These are phyloP conservation scores for Wakefieldia striispora DNA, from an alignment of 768 basidiomycete species.

Conservation along the genomic window DNA sequence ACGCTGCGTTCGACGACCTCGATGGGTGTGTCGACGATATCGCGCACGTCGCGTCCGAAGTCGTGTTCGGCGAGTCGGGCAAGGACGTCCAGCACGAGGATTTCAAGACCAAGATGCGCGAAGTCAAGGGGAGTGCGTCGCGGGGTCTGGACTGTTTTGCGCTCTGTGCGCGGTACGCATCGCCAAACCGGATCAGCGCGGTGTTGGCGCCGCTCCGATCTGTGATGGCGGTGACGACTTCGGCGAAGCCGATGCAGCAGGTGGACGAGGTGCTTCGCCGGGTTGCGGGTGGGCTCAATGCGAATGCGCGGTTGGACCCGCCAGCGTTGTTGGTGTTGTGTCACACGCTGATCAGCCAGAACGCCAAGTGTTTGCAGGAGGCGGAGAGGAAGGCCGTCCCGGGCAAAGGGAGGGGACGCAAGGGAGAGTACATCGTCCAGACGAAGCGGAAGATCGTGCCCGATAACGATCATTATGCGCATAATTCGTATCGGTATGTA, in stretches of 20 bases:
- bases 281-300: constrained; percentile 79
- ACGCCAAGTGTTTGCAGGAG: constrained; percentile 81
- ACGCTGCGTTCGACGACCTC: constrained; percentile 54
- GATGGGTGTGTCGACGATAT: constrained; percentile 80
- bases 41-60: constrained; percentile 79
- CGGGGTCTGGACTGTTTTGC: constrained; percentile 85
- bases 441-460: constrained; percentile 60
- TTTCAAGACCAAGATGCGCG: constrained; percentile 93
- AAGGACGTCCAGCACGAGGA: constrained; percentile 85
- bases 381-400: constrained; percentile 37
- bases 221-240: constrained; percentile 84
- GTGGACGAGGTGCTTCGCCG: constrained; percentile 89
- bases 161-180: constrained; percentile 73
- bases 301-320: constrained; percentile 69
- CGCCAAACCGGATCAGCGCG: constrained; percentile 71
- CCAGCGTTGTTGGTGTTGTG: constrained; percentile 76
- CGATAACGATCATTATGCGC: constrained; percentile 68
- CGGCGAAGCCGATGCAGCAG: constrained; percentile 72
- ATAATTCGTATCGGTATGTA: constrained; percentile 83
- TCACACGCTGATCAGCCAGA: constrained; percentile 87
- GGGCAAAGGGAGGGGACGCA: constrained; percentile 30
- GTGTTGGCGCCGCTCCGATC: constrained; percentile 76
- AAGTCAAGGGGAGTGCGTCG: constrained; percentile 81
- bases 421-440: constrained; percentile 70
- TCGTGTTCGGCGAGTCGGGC: constrained; percentile 91